Conservation (phyloP, 1,284 basidiomycete genomes). For the Ustilago trichophora region DNA sequence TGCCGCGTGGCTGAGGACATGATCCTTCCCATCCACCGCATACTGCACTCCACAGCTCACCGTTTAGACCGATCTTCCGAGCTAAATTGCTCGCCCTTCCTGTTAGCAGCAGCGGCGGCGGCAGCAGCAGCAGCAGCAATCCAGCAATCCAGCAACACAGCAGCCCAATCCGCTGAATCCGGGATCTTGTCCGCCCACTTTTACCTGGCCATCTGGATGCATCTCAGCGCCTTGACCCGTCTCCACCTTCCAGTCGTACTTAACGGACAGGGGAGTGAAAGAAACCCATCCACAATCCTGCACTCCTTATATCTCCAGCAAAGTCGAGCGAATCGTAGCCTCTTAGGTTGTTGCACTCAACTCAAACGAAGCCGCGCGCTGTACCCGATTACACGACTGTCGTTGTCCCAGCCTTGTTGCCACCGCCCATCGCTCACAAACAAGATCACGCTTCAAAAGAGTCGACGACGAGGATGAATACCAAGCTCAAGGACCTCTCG, state of each 20-base stretch:
- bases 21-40: constrained; percentile 1
- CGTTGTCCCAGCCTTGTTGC: too few relatives aligned
- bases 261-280: neutral
- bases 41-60: too few relatives aligned
- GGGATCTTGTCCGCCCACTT: neutral
- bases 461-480: constrained; percentile 25
- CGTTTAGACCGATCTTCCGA: neutral
- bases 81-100: neutral
- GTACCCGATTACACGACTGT: too few relatives aligned
- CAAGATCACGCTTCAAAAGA: too few relatives aligned
- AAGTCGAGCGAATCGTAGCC: neutral
- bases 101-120: too few relatives aligned
- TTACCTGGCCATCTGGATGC: too few relatives aligned
- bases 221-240: too few relatives aligned
- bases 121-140: too few relatives aligned
- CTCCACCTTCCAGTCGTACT: neutral
- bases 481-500: constrained; percentile 47
- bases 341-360: too few relatives aligned
- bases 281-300: neutral
- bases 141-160: too few relatives aligned
- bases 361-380: too few relatives aligned
- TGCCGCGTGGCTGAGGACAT: neutral
- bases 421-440: too few relatives aligned
- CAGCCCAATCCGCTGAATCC: neutral
- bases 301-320: neutral